phyloP scores from a whole-genome alignment of 2,329 filamentous ascomycete genomes.

The Verticillium dahliae region DNA sequence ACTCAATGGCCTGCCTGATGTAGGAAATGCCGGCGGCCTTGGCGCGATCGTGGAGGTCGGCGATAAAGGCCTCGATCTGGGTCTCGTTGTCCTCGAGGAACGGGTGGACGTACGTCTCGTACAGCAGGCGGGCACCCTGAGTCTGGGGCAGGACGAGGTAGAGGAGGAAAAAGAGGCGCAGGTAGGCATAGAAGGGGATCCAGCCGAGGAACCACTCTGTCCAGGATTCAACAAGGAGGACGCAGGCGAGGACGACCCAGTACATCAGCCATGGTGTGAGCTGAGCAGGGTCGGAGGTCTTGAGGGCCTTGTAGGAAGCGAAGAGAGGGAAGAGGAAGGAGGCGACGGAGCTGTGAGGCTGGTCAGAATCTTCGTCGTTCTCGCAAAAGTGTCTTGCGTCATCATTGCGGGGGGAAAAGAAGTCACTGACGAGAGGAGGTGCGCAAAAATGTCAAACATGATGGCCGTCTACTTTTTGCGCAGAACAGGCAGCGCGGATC shows the following conservation, averaged over 20 bases:
- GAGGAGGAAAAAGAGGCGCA: slow-evolving; percentile 78
- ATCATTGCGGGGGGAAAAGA: neutral
- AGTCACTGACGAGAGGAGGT: slow-evolving; percentile 60
- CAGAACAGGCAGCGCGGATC: neutral
- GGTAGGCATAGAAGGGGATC: slow-evolving; percentile 90
- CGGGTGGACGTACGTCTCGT: slow-evolving; percentile 78
- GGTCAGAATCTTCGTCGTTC: neutral
- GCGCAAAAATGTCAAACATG: slow-evolving; percentile 75
- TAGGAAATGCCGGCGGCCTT: slow-evolving; percentile 72
- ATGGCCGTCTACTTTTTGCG: neutral
- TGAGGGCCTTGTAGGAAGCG: slow-evolving; percentile 95
- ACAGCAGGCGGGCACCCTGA: slow-evolving; percentile 84
- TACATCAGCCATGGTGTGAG: slow-evolving; percentile 99
- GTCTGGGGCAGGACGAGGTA: slow-evolving; percentile 97
- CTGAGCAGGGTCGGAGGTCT: slow-evolving; percentile 81
- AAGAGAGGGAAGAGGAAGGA: slow-evolving; percentile 94
- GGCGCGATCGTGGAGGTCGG: slow-evolving; percentile 69
- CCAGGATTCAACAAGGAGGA: slow-evolving; percentile 79
- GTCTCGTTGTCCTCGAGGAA: slow-evolving; percentile 82
- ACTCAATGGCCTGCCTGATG: slow-evolving; percentile 63
- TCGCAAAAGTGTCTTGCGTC: no score
- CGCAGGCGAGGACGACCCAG: slow-evolving; percentile 86
- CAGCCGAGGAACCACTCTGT: slow-evolving; percentile 80
- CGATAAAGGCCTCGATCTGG: slow-evolving; percentile 87
- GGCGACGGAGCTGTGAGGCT: slow-evolving; percentile 60